Evolutionary conservation across 139 green algal genomes (phyloP), one percentile per base, ranked within the genome.

Genomic region (Volvox reticuliferus): DNA sequence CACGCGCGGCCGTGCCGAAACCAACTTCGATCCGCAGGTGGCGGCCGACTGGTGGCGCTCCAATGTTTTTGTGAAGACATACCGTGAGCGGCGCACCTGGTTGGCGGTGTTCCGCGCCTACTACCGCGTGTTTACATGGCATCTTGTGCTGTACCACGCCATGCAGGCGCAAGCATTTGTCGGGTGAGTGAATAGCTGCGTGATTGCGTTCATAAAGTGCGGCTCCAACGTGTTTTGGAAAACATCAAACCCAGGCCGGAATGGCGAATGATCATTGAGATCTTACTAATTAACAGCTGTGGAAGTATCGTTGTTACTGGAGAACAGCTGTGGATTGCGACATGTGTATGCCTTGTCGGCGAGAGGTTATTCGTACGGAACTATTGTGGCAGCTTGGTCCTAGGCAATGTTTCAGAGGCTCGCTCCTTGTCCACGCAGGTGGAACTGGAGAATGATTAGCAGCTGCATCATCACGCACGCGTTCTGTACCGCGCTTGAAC

Each of bases 61-160:
- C 36, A 89, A 89, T 61, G 87, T 92, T 30, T 96, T 96, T 87
- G 91, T 94, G 22, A 96, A 96, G 91, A 96, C 94, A 14, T 96
- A 93, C 89, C 87, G 91, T 19, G 94, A 96, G 92, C 88, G 94
- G 3, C 91, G 94, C 78, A 92, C 91, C 32, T 92, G 81, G 91
- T 61, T 89, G 20, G 91, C 92, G n/a, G 71, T 94, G n/a, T 96
- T 93, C 91, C 90, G 94, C 32, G 89, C 90, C 68, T 95, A 94
- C 77, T 96, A 91, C 91, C 88, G 94, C 30, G 92, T 96, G 22
- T 91, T 82, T 36, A 65, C 88, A 17, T 79, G 88, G 73, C 94
- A 96, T 80, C 79, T 94, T 20, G 76, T 94, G 19, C 35, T 92
- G 44, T 96, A 93, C 86, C 92, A 95, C 69, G 75, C 79, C 67